Evolutionary conservation across 2,329 filamentous ascomycete species (phyloP), one percentile per base, ranked within the genome.

Genomic region (Chaetomiaceae sp.): DNA sequence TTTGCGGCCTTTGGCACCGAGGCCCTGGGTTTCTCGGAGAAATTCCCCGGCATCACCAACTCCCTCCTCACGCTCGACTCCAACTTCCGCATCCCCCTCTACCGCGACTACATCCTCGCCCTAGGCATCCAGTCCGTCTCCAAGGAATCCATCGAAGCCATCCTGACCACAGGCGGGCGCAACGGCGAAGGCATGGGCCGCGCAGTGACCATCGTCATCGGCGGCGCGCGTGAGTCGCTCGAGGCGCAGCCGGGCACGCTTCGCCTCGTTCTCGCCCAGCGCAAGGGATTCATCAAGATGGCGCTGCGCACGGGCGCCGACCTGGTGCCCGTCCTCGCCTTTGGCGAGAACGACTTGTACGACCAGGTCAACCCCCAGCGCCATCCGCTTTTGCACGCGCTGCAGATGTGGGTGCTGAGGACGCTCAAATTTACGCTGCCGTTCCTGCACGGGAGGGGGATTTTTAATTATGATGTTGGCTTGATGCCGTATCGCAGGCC

Each of bases 401-500:
- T 88, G 34, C 94, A 99, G 72, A 83, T 96, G 74, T 73, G 91
- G 25, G 75, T 95, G 53, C 92, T 97, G 71, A 88, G 87, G 62
- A 75, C 87, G 6, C 84, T 95, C 76, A 95, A 95, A 47, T 99
- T 96, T 65, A 97, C 94, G 0, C 79, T 97, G 11, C 91, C 94
- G 1, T 80, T 95, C 25, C 87, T 96, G 64, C 91, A 96, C 68
- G 92, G 91, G 3, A 76, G 91, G 23, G 92, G 92, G 12, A 85
- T 97, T 37, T 96, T 97, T 73, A 99, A 99, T 70, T 97, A 99
- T 67, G 94, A 99, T 68, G 89, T 96, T 14, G 94, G 94, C 4
- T 75, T 97, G 64, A 91, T 97, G 89, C 94, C 94, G 0, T 97
- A 96, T 69, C 84, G 94, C 12, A 79, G 85, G 47, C 86, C 90